phyloP scores from a whole-genome alignment of 2,329 filamentous ascomycete genomes.

The Esteya vermicola region DNA sequence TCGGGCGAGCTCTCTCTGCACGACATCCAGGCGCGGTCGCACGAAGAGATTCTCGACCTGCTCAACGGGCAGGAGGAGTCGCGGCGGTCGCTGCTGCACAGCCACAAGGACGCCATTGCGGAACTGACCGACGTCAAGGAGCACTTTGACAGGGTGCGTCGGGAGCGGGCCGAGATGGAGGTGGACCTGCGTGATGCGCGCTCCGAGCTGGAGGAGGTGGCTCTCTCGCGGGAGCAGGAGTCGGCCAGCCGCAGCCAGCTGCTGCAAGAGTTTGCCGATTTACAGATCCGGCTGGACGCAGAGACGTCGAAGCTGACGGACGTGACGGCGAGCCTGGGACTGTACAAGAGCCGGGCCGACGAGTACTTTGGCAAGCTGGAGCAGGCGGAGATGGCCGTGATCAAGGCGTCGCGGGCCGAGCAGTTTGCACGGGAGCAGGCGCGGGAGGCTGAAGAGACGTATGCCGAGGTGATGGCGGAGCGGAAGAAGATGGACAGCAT shows the following conservation, averaged over 20 bases:
- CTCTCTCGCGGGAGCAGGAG: constrained; percentile 70
- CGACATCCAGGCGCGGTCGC: constrained; percentile 83
- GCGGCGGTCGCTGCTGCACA: constrained; percentile 63
- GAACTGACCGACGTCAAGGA: constrained; percentile 79
- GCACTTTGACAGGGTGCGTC: constrained; percentile 75
- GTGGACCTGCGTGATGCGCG: constrained; percentile 74
- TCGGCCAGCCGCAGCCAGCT: constrained; percentile 75
- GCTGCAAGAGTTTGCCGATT: constrained; percentile 79
- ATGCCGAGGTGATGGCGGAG: constrained; percentile 79
- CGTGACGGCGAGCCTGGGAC: constrained; percentile 64
- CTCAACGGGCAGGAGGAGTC: constrained; percentile 90
- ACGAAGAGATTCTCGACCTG: constrained; percentile 85
- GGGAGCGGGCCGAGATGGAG: constrained; percentile 64
- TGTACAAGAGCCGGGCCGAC: constrained; percentile 86
- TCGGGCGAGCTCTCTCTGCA: constrained; percentile 78
- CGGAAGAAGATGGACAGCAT: constrained; percentile 76
- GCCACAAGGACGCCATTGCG: constrained; percentile 71
- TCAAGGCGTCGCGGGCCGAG: constrained; percentile 83
- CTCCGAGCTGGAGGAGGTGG: constrained; percentile 73
- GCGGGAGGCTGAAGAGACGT: constrained; percentile 81
- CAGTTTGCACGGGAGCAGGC: constrained; percentile 87
- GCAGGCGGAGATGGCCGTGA: constrained; percentile 87
- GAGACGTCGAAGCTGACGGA: constrained; percentile 78
- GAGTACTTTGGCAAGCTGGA: constrained; percentile 97
- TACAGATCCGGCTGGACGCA: constrained; percentile 84